Conservation (phyloP, 495 filamentous ascomycete genomes). For the Penicillium lividum region DNA sequence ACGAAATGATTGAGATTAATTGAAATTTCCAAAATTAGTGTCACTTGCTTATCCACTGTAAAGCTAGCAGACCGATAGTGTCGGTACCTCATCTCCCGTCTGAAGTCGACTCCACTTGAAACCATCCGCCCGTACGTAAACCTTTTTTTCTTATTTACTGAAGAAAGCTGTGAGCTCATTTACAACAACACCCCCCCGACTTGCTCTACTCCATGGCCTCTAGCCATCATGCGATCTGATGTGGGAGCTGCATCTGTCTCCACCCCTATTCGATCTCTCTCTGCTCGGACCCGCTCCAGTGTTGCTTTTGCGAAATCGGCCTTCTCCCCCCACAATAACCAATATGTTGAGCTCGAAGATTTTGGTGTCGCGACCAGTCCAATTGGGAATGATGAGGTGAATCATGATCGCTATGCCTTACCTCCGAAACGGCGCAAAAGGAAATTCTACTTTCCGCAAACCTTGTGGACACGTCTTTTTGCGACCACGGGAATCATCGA, state of each 20-base stretch:
- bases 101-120: not conserved
- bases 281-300: conserved; percentile 7
- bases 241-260: conserved; percentile 8
- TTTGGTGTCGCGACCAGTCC: conserved; percentile 6
- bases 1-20: conserved; percentile 5
- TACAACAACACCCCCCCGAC: not conserved
- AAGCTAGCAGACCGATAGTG: conserved; percentile 4
- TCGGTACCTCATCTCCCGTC: conserved; percentile 3
- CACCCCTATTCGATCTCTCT: conserved; percentile 9
- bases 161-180: not conserved
- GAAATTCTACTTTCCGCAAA: conserved; percentile 22
- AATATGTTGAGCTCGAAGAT: conserved; percentile 19
- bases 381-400: not conserved
- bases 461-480: conserved; percentile 25
- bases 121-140: not conserved
- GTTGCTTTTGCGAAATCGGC: conserved; percentile 10
- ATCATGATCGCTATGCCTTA: not conserved
- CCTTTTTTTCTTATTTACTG: not conserved
- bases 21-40: not conserved
- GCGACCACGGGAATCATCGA: conserved; percentile 20
- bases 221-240: conserved; percentile 12
- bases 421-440: not conserved
- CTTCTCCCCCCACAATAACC: conserved; percentile 11
- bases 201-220: not conserved
- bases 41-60: not conserved